Evolutionary conservation across 1,284 basidiomycete genomes (phyloP).

Genomic region (Sporisorium sorghi): DNA sequence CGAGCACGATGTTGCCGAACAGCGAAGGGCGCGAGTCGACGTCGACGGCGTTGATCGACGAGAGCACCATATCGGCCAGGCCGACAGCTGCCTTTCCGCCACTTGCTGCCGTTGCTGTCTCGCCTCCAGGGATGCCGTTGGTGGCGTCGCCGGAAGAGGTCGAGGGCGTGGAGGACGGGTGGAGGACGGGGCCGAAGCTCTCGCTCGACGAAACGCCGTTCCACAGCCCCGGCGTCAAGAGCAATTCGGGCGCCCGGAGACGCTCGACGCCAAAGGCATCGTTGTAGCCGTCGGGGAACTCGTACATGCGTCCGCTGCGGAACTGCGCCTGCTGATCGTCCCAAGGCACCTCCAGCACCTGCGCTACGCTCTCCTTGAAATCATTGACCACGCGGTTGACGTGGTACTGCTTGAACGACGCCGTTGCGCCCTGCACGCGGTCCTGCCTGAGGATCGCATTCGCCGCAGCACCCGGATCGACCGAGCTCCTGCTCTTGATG

Average conservation of each 20-base stretch:
- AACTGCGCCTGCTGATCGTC: slow-evolving; percentile 77
- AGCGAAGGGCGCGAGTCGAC: slow-evolving; percentile 90
- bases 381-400: slow-evolving; percentile 88
- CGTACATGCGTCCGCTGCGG: slow-evolving; percentile 74
- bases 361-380: slow-evolving; percentile 89
- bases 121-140: neutral
- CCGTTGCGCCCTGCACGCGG: slow-evolving; percentile 73
- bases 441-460: slow-evolving; percentile 69
- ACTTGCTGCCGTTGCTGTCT: neutral
- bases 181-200: slow-evolving; percentile 21
- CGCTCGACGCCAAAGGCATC: slow-evolving; percentile 85
- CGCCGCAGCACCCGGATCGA: slow-evolving; percentile 78
- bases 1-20: slow-evolving; percentile 91
- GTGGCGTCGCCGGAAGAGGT: neutral
- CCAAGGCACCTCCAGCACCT: slow-evolving; percentile 86
- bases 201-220: slow-evolving; percentile 55
- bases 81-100: slow-evolving; percentile 35
- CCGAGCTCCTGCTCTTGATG: slow-evolving; percentile 78
- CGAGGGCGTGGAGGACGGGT: slow-evolving; percentile 26
- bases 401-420: slow-evolving; percentile 84
- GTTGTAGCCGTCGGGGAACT: slow-evolving; percentile 95
- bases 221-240: slow-evolving; percentile 84
- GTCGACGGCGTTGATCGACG: slow-evolving; percentile 86
- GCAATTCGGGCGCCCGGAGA: slow-evolving; percentile 85
- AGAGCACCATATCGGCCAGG: slow-evolving; percentile 75